Evolutionary conservation across 1,284 basidiomycete species (phyloP).

Genomic region (Apiotrichum montevideense): DNA sequence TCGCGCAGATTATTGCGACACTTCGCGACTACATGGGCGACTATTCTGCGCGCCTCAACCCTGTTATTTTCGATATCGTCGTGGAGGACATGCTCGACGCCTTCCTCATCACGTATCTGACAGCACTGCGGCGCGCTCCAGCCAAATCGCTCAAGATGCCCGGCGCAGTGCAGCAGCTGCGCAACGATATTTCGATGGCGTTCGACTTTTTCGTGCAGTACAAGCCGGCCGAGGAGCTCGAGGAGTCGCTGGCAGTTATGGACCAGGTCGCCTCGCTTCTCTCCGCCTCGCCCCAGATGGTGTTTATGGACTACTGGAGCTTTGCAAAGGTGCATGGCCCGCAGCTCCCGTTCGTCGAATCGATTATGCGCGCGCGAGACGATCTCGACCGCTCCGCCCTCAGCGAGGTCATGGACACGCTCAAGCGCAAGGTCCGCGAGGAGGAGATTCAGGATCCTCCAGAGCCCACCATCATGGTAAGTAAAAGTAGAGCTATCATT

Average conservation of each 20-base stretch:
- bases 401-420: constrained; percentile 89
- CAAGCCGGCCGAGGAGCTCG: constrained; percentile 74
- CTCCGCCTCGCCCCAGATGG: constrained; percentile 83
- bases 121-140: constrained; percentile 73
- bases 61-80: constrained; percentile 83
- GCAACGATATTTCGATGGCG: constrained; percentile 69
- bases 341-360: constrained; percentile 84
- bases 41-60: constrained; percentile 84
- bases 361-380: constrained; percentile 78
- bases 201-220: constrained; percentile 75
- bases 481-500: constrained; percentile 43
- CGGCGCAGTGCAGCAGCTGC: constrained; percentile 70
- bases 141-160: constrained; percentile 73
- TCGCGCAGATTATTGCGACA: constrained; percentile 83
- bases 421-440: constrained; percentile 85
- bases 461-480: constrained; percentile 52
- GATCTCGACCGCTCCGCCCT: constrained; percentile 83
- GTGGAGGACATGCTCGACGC: constrained; percentile 88
- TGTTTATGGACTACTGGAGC: constrained; percentile 89
- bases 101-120: constrained; percentile 87
- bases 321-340: constrained; percentile 94
- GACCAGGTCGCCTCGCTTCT: constrained; percentile 79
- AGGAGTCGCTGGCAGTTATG: constrained; percentile 76
- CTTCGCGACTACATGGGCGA: constrained; percentile 93
- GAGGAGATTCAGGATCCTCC: constrained; percentile 69